Percentiles rank a stretch among this genome's conserved stretches.
phyloP scores from a whole-genome alignment of 371 early-diverging fungal genomes.

The Mucor mucedo region DNA sequence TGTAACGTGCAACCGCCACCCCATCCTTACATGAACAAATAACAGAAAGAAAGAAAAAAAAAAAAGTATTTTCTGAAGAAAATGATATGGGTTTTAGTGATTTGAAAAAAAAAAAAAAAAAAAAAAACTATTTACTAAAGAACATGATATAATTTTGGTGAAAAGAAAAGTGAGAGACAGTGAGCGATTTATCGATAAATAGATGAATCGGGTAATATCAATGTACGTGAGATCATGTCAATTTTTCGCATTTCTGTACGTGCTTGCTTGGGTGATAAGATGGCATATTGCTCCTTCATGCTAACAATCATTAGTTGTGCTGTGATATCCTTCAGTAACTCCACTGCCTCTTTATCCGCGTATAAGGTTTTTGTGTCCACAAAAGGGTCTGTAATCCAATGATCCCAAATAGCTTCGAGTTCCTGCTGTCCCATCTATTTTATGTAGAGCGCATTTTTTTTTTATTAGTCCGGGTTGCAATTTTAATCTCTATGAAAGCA shows the following conservation, averaged over 20 bases:
- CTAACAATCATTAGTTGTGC: conserved; percentile 23
- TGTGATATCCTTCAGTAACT: conserved; percentile 30
- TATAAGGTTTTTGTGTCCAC: conserved; percentile 35
- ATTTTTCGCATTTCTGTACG: conserved; percentile 12
- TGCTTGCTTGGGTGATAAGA: conserved; percentile 12
- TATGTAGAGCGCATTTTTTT: neutral
- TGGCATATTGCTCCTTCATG: conserved; percentile 12
- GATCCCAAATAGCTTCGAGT: conserved; percentile 35
- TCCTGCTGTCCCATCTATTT: conserved; percentile 22
- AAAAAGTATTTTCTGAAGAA: too few relatives aligned
- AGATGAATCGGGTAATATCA: conserved; percentile 13
- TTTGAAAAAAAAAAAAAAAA: too few relatives aligned
- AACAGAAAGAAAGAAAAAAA: too few relatives aligned
- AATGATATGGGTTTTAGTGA: too few relatives aligned
- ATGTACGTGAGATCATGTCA: conserved; percentile 19
- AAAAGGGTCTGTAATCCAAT: conserved; percentile 43
- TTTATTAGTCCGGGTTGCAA: too few relatives aligned
- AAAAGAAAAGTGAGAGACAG: too few relatives aligned
- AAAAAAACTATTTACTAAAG: too few relatives aligned
- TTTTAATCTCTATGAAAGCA: too few relatives aligned
- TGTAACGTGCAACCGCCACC: conserved; percentile 37
- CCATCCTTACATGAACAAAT: conserved; percentile 15
- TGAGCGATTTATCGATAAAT: conserved; percentile 1
- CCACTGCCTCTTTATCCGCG: conserved; percentile 27
- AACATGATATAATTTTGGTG: too few relatives aligned